These are phyloP conservation scores for Nannochloris sp. DNA, from an alignment of 139 green algal genomes.

Conservation along the genomic window DNA sequence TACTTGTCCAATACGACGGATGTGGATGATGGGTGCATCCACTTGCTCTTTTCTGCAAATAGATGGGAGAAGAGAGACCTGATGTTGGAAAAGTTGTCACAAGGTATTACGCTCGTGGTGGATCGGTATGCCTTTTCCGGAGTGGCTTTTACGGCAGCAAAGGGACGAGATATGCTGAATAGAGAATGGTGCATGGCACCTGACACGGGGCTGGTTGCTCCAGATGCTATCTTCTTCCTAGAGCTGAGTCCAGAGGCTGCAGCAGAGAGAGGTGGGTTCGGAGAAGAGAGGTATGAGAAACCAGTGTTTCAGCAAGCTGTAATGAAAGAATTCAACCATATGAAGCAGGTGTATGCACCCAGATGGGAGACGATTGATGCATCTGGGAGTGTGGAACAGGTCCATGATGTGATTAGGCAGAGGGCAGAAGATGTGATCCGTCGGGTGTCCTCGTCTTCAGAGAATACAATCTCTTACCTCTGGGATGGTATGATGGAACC, in stretches of 20 bases:
- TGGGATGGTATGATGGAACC: neutral
- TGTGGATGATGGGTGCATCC: slow-evolving; percentile 64
- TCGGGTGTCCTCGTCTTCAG: too few relatives aligned
- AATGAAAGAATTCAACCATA: slow-evolving; percentile 6
- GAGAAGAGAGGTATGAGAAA: slow-evolving; percentile 82
- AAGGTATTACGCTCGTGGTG: slow-evolving; percentile 79
- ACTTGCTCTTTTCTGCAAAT: slow-evolving; percentile 93
- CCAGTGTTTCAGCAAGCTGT: slow-evolving; percentile 54
- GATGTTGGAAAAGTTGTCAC: slow-evolving; percentile 49
- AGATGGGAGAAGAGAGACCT: slow-evolving; percentile 75
- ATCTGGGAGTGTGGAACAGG: slow-evolving; percentile 9
- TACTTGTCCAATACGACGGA: slow-evolving; percentile 69
- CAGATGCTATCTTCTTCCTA: slow-evolving; percentile 82
- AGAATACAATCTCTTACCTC: neutral
- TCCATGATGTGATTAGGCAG: slow-evolving; percentile 21
- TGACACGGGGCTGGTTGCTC: slow-evolving; percentile 65
- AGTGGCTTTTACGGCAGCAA: slow-evolving; percentile 85
- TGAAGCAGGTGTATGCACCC: neutral
- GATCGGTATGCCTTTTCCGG: slow-evolving; percentile 91
- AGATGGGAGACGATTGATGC: slow-evolving; percentile 13
- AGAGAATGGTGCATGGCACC: slow-evolving; percentile 63
- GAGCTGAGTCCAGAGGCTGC: slow-evolving; percentile 45
- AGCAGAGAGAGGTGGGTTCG: slow-evolving; percentile 63
- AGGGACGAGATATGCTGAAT: slow-evolving; percentile 55
- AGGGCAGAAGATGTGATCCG: slow-evolving; percentile 10